These are phyloP conservation scores for Trypanosoma cruzi DNA, from an alignment of 208 protist species.

Conservation along the genomic window DNA sequence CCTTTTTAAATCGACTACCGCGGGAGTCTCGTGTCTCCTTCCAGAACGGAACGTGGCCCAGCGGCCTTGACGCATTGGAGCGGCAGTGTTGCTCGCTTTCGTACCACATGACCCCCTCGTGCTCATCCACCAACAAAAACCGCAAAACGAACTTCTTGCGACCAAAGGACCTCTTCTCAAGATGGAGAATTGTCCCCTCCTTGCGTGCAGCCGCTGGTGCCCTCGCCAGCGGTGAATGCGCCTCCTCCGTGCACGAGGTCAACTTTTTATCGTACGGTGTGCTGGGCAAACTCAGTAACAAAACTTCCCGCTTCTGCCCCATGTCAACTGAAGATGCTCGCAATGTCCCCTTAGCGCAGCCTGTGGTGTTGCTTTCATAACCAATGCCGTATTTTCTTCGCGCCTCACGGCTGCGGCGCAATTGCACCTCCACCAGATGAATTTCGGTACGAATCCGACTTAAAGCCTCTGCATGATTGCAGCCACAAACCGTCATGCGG, in stretches of 20 bases:
- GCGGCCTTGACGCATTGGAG: constrained; percentile 20
- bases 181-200: constrained; percentile 48
- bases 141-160: constrained; percentile 39
- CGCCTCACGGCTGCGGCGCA: constrained; percentile 31
- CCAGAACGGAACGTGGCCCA: constrained; percentile 48
- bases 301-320: not conserved
- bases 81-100: constrained; percentile 28
- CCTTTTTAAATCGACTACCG: constrained; percentile 68
- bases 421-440: constrained; percentile 31
- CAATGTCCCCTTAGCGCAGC: not conserved
- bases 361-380: constrained; percentile 2
- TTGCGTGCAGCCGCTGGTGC: constrained; percentile 12
- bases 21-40: constrained; percentile 57
- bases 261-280: not conserved
- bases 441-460: constrained; percentile 29
- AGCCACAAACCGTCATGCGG: constrained; percentile 18
- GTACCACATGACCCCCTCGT: constrained; percentile 55
- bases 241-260: no score
- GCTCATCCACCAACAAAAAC: constrained; percentile 55
- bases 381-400: constrained; percentile 3
- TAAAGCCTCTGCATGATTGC: constrained; percentile 22
- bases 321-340: not conserved
- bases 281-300: not conserved
- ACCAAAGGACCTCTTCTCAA: constrained; percentile 20
- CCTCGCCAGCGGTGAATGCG: not conserved